Evolutionary conservation across 2,329 filamentous ascomycete species (phyloP).

Genomic region (Pseudocercospora macadamiae): DNA sequence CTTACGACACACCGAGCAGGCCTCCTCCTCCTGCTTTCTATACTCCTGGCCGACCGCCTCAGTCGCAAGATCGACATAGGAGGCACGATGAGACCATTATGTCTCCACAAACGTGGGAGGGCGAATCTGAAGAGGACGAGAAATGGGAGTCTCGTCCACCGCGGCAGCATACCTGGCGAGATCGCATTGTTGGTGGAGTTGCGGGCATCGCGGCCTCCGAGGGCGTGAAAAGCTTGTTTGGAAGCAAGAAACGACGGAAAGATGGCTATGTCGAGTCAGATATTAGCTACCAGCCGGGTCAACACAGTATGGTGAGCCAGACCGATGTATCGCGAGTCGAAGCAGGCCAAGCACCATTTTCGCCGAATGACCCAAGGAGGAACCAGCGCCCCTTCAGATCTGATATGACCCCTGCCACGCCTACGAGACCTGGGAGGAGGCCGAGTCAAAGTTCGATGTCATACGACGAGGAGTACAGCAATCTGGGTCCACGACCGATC

Average conservation of each 20-base stretch:
- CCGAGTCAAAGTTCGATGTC: constrained; percentile 43
- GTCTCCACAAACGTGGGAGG: constrained; percentile 37
- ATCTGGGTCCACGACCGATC: constrained; percentile 23
- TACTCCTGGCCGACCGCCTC: constrained; percentile 13
- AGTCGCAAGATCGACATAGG: constrained; percentile 15
- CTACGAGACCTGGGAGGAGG: constrained; percentile 41
- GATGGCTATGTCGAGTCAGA: constrained; percentile 56
- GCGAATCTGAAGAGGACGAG: constrained; percentile 36
- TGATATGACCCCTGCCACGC: constrained; percentile 33
- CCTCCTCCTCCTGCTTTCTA: constrained; percentile 17
- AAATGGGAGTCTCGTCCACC: constrained; percentile 41
- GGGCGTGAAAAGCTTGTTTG: constrained; percentile 59
- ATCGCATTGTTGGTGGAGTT: constrained; percentile 50
- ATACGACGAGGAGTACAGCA: constrained; percentile 41
- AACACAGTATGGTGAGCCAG: constrained; percentile 49
- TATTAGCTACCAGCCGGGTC: constrained; percentile 49
- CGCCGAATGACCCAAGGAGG: constrained; percentile 40
- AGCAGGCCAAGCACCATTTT: constrained; percentile 57
- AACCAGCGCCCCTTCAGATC: constrained; percentile 19
- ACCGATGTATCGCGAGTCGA: constrained; percentile 54
- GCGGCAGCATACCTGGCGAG: constrained; percentile 44
- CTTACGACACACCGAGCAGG: constrained; percentile 12
- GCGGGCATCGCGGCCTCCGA: constrained; percentile 47
- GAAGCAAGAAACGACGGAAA: constrained; percentile 53
- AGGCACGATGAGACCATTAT: constrained; percentile 23